Evolutionary conservation across 495 filamentous ascomycete species (phyloP), one percentile per base, ranked within the genome.

Genomic region (Xylaria grammica): DNA sequence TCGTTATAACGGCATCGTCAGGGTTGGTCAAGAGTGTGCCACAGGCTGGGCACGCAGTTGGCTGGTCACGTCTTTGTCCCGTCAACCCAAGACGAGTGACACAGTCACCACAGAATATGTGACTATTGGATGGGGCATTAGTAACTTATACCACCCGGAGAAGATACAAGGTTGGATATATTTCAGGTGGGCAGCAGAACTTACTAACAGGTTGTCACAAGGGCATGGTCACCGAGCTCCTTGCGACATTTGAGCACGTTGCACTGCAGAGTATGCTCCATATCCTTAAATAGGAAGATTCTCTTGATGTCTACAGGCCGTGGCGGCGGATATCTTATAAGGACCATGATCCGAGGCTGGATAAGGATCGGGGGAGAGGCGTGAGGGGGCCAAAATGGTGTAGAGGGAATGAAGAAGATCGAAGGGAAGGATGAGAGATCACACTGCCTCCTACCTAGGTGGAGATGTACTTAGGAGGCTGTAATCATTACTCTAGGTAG

Each of bases 201-300:
- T 67, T 70, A 92, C 92, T 90, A 91, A 85, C 94, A 98, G 24
- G 91, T 96, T 4, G 94, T 97, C 40, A 97, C 93, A 0, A 97
- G 86, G 4, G 94, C 94, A 58, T 86, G 84, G 50, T 91, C 88
- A 29, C 85, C 84, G 38, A 97, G 81, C 62, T 89, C 83, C n/a
- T 75, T 74, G 44, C 91, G 86, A 66, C 94, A 97, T 62, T 89
- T 93, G 24, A 93, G 82, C 36, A 85, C 84, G 74, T 99, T 97
- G 82, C 94, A 98, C 34, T 87, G 82, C 19, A 97, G 76, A 24
- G 82, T 78, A 60, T 87, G 86, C 55, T 95, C 92, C 90, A 94
- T 92, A 1, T 38, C 63, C 22, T 11, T 36, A 8, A 20, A 27
- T 17, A 38, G 24, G 40, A 24, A 17, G 32, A 15, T 17, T 44